A percentile compares a stretch with the other conserved stretches of the same genome.
phyloP scores from a whole-genome alignment of 2,329 filamentous ascomycete species.

The Xylariaceae sp. region DNA sequence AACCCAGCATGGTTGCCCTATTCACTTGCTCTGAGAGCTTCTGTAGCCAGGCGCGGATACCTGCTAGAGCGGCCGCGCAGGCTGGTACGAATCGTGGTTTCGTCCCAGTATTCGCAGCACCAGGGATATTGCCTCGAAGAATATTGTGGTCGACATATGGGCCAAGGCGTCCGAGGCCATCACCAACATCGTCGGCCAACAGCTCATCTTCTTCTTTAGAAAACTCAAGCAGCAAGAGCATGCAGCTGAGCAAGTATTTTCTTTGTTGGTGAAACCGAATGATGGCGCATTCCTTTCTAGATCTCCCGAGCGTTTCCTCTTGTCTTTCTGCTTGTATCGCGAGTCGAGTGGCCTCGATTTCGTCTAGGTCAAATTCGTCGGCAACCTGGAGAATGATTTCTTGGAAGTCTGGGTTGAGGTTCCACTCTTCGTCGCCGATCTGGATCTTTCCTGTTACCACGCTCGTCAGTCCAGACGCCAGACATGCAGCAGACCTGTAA shows the following conservation, averaged over 20 bases:
- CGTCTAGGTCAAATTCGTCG: constrained; percentile 89
- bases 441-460: constrained; percentile 71
- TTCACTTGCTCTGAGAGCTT: constrained; percentile 78
- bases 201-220: constrained; percentile 67
- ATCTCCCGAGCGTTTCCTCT: constrained; percentile 70
- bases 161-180: constrained; percentile 59
- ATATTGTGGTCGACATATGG: constrained; percentile 64
- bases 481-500: neutral
- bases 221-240: constrained; percentile 79
- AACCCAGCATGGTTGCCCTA: constrained; percentile 76
- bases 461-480: constrained; percentile 11
- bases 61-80: constrained; percentile 77
- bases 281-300: constrained; percentile 78
- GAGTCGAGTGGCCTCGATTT: constrained; percentile 80
- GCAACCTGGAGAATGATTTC: constrained; percentile 81
- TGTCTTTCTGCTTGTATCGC: constrained; percentile 77
- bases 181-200: constrained; percentile 56
- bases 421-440: constrained; percentile 75
- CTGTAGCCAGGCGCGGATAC: constrained; percentile 78
- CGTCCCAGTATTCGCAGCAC: constrained; percentile 49
- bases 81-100: constrained; percentile 72
- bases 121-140: constrained; percentile 55
- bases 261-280: constrained; percentile 89
- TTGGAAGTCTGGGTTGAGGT: constrained; percentile 86
- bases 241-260: constrained; percentile 80